These are phyloP conservation scores for Styphnolobium japonicum DNA, from an alignment of 306 rosid species.

Conservation along the genomic window DNA sequence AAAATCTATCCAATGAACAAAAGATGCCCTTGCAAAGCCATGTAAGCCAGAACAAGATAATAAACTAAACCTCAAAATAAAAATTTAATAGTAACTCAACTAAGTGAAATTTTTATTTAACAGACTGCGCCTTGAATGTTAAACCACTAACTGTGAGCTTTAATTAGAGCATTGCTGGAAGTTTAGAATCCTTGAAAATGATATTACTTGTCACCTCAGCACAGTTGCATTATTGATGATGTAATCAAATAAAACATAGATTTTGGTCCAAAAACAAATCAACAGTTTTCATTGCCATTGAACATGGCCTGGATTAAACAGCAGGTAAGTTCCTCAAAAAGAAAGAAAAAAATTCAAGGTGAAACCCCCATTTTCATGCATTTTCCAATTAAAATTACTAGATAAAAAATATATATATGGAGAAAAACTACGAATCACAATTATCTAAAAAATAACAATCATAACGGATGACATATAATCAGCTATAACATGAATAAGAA, in stretches of 20 bases:
- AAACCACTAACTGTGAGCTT: background rate
- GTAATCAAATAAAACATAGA: background rate
- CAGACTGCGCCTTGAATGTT: background rate
- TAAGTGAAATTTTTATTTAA: background rate
- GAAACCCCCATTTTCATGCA: background rate
- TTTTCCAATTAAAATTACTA: background rate
- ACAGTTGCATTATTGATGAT: too few species aligned
- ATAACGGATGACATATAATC: background rate
- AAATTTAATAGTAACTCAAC: background rate
- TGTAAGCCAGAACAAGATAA: background rate
- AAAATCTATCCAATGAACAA: too few species aligned
- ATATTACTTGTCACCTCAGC: background rate
- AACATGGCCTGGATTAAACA: background rate
- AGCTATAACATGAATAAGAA: background rate
- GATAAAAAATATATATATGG: background rate
- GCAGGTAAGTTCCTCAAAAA: background rate
- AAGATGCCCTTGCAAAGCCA: too few species aligned
- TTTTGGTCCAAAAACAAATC: background rate
- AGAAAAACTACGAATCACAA: background rate
- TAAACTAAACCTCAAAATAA: background rate
- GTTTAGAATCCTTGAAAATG: background rate
- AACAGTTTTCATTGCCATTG: background rate
- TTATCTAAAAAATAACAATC: background rate
- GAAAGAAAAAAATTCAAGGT: background rate
- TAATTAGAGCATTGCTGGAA: background rate